Percentiles rank a stretch among this genome's conserved stretches.
These are phyloP conservation scores for Pichia sp. DNA, from an alignment of 1,139 yeast genomes.

Conservation along the genomic window DNA sequence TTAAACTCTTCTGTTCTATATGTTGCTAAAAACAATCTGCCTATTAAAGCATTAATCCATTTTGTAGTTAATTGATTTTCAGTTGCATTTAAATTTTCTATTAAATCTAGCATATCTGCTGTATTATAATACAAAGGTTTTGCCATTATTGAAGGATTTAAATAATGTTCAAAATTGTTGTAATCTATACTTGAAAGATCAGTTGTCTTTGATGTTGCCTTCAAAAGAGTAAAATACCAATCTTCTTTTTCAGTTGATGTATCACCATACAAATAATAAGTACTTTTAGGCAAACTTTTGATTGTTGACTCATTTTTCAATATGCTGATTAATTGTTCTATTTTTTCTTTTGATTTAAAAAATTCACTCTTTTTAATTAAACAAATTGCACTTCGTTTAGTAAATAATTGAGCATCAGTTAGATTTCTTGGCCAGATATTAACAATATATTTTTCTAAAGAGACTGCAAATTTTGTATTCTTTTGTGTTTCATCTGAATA, in stretches of 20 bases:
- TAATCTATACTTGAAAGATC: not conserved
- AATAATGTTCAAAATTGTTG: constrained; percentile 18
- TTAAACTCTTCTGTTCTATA: constrained; percentile 67
- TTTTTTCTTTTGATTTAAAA: constrained; percentile 17
- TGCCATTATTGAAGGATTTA: constrained; percentile 54
- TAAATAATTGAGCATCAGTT: constrained; percentile 69
- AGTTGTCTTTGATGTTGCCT: constrained; percentile 49
- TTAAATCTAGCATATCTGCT: constrained; percentile 61
- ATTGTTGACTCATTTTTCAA: constrained; percentile 13
- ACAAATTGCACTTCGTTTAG: constrained; percentile 74
- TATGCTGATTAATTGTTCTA: constrained; percentile 11
- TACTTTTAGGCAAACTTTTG: constrained; percentile 40
- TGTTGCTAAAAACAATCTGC: constrained; percentile 70
- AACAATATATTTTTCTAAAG: constrained; percentile 62
- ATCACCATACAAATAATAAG: constrained; percentile 72
- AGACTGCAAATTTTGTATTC: constrained; percentile 74
- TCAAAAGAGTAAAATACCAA: constrained; percentile 80
- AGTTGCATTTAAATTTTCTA: constrained; percentile 70
- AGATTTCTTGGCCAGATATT: constrained; percentile 78
- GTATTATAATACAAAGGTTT: constrained; percentile 68
- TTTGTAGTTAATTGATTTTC: constrained; percentile 79
- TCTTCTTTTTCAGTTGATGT: constrained; percentile 80
- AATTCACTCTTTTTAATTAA: constrained; percentile 36
- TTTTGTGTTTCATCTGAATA: constrained; percentile 62
- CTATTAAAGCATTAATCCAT: constrained; percentile 86